These are phyloP conservation scores for Boehmeria nivea DNA, from an alignment of 306 rosid species.

Conservation along the genomic window DNA sequence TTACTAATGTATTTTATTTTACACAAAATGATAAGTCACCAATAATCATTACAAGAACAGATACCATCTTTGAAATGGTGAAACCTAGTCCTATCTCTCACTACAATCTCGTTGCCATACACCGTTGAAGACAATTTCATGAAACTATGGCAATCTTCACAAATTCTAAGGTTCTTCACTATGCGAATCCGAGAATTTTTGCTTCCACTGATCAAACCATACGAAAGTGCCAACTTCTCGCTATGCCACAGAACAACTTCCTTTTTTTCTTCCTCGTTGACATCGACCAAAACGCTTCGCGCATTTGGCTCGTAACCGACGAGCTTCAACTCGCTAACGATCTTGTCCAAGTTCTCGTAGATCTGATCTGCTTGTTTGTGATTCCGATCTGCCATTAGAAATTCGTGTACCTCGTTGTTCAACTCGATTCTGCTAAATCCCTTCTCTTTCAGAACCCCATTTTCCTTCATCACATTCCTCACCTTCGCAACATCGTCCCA, in stretches of 20 bases:
- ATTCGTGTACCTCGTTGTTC: too few species aligned
- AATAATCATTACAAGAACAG: conserved; percentile 78
- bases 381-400: conserved; percentile 71
- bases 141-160: conserved; percentile 49
- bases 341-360: conserved; percentile 63
- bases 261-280: conserved; percentile 73
- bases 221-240: conserved; percentile 51
- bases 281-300: conserved; percentile 44
- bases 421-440: conserved; percentile 73
- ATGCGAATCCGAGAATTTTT: conserved; percentile 33
- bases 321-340: conserved; percentile 51
- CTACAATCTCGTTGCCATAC: conserved; percentile 40
- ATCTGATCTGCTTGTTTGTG: conserved; percentile 58
- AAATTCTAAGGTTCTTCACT: conserved; percentile 49
- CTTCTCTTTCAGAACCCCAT: conserved; percentile 65
- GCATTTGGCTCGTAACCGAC: conserved; percentile 62
- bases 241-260: conserved; percentile 63
- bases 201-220: conserved; percentile 41
- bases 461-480: conserved; percentile 54
- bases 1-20: not conserved
- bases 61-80: conserved; percentile 65
- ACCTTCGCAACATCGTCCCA: conserved; percentile 71
- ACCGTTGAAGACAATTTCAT: conserved; percentile 36
- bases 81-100: conserved; percentile 83
- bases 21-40: too few species aligned